A percentile compares a stretch with the other conserved stretches of the same genome.
phyloP scores from a whole-genome alignment of 139 green algal genomes.

The Marvania coccoides region DNA sequence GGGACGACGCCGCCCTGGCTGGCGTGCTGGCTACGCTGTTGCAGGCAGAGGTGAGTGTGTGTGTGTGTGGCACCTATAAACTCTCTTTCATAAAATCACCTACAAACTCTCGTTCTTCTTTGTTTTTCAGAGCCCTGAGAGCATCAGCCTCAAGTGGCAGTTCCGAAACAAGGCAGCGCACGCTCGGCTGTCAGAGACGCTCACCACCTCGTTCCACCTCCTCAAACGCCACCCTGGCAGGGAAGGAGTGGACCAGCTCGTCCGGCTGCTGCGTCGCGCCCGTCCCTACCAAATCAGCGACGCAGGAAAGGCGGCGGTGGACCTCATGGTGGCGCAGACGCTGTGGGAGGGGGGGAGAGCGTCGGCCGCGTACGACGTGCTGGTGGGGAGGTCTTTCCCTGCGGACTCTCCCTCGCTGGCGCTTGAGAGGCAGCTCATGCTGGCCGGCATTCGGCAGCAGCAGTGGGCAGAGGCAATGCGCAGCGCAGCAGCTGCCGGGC shows the following conservation, averaged over 20 bases:
- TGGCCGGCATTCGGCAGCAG: not conserved
- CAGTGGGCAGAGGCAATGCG: not conserved
- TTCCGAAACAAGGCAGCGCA: not conserved
- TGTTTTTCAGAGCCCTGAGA: not conserved
- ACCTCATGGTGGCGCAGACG: not conserved
- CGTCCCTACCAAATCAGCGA: not conserved
- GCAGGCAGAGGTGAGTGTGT: too few relatives aligned
- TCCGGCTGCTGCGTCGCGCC: not conserved
- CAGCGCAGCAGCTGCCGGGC: not conserved
- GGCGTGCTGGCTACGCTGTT: not conserved
- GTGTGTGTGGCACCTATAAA: too few relatives aligned
- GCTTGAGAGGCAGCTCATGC: not conserved
- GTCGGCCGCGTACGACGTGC: not conserved
- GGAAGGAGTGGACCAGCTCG: not conserved
- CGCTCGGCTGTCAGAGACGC: not conserved
- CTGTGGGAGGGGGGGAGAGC: not conserved
- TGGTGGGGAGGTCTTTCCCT: too few relatives aligned
- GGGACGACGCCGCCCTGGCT: not conserved
- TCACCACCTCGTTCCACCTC: not conserved
- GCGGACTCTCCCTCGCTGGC: not conserved
- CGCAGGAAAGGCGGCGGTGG: not conserved
- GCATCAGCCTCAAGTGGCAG: not conserved
- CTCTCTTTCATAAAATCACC: too few relatives aligned
- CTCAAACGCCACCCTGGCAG: not conserved
- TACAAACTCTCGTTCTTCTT: too few relatives aligned